phyloP scores from a whole-genome alignment of 208 protist genomes.

The Trypanosoma mega region DNA sequence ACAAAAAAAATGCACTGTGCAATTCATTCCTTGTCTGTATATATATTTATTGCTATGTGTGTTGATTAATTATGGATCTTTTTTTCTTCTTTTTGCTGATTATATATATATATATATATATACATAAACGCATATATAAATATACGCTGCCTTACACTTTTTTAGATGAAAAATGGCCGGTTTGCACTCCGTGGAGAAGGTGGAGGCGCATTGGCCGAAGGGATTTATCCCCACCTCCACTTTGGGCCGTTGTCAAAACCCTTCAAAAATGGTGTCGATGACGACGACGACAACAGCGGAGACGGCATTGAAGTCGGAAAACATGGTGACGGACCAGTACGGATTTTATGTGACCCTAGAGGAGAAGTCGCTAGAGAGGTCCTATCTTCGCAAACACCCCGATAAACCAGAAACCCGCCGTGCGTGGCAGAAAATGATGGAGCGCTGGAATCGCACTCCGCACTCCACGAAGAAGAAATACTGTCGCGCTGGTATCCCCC shows the following conservation, averaged over 20 bases:
- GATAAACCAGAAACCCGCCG: slow-evolving; percentile 1
- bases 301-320: not conserved
- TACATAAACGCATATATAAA: not conserved
- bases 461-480: slow-evolving; percentile 43
- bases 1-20: no score
- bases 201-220: slow-evolving; percentile 1
- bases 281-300: no score
- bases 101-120: slow-evolving; percentile 9
- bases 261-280: not conserved
- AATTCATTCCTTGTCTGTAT: no score
- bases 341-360: slow-evolving; percentile 66
- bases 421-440: slow-evolving; percentile 34
- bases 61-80: no score
- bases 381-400: slow-evolving; percentile 19
- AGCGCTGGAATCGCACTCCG: slow-evolving; percentile 32
- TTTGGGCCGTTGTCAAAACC: not conserved
- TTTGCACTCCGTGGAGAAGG: not conserved
- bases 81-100: slow-evolving; percentile 11
- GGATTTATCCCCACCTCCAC: not conserved
- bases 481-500: slow-evolving; percentile 77
- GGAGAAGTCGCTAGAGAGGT: slow-evolving; percentile 72
- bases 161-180: not conserved
- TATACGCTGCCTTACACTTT: not conserved
- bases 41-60: no score
- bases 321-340: slow-evolving; percentile 48